phyloP scores from a whole-genome alignment of 345 rosid genomes.

The Euphorbia lathyris region DNA sequence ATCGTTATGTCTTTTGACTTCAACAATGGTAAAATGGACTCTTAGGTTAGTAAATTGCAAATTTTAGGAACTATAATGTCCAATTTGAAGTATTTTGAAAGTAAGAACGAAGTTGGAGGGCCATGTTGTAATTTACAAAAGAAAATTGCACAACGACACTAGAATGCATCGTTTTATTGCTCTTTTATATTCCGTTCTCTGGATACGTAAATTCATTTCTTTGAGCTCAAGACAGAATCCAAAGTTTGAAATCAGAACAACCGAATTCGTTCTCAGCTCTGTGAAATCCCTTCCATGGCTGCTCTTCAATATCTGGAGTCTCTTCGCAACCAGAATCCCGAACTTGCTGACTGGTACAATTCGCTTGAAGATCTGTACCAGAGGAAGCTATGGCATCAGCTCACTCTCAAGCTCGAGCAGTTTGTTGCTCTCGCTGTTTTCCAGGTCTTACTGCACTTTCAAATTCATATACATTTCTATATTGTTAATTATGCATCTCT shows the following conservation, averaged over 20 bases:
- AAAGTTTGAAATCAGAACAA: background rate
- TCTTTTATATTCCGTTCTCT: too few species aligned
- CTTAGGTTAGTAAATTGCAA: too few species aligned
- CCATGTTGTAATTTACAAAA: too few species aligned
- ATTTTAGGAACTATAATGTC: too few species aligned
- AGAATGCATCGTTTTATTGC: too few species aligned
- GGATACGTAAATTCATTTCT: background rate
- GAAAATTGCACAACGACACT: too few species aligned
- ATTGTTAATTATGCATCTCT: background rate
- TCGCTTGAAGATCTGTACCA: conserved; percentile 90
- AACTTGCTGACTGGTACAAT: conserved; percentile 83
- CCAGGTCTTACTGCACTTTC: conserved; percentile 43
- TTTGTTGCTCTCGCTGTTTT: conserved; percentile 78
- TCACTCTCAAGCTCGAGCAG: conserved; percentile 94
- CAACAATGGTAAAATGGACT: too few species aligned
- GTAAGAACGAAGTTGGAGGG: too few species aligned
- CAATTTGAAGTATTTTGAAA: too few species aligned
- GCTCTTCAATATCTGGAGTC: conserved; percentile 87
- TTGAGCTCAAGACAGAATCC: background rate
- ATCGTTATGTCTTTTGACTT: too few species aligned
- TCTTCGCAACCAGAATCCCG: conserved; percentile 63
- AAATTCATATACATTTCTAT: background rate
- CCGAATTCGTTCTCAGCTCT: background rate
- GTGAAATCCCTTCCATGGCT: conserved; percentile 46
- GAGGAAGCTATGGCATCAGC: conserved; percentile 99